Conservation (phyloP, 2,329 filamentous ascomycete genomes). For the Beauveria varroae region DNA sequence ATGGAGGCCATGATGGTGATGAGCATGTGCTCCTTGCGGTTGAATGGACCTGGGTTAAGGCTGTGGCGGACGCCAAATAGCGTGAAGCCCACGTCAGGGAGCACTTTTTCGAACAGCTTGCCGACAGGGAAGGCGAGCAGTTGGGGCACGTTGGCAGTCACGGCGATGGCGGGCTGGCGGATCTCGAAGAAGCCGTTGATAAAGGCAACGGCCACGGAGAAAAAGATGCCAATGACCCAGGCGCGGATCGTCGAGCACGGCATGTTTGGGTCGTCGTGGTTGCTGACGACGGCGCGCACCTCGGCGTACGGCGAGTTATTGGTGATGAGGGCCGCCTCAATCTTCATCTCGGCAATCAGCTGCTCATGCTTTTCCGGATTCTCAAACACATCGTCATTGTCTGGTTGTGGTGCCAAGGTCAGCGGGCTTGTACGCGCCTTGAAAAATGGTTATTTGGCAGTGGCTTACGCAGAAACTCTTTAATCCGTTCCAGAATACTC, state of each 20-base stretch:
- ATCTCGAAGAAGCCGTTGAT: constrained; percentile 31
- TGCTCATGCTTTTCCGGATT: constrained; percentile 31
- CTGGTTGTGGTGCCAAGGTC: neutral
- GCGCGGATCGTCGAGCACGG: constrained; percentile 29
- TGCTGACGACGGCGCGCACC: constrained; percentile 31
- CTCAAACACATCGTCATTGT: constrained; percentile 23
- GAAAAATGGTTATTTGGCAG: neutral
- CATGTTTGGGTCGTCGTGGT: constrained; percentile 27
- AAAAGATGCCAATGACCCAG: constrained; percentile 27
- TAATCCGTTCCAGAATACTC: constrained; percentile 17
- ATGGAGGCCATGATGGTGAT: constrained; percentile 53
- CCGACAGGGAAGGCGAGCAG: constrained; percentile 27
- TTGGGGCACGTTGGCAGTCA: constrained; percentile 28
- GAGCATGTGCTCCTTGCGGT: constrained; percentile 52
- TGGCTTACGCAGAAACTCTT: constrained; percentile 17
- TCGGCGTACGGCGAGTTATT: constrained; percentile 25
- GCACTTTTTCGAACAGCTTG: constrained; percentile 27
- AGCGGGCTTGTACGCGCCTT: no score
- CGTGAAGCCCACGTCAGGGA: constrained; percentile 38
- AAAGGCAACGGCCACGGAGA: constrained; percentile 22
- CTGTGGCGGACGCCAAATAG: constrained; percentile 33
- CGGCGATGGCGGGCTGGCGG: constrained; percentile 27
- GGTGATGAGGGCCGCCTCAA: constrained; percentile 23
- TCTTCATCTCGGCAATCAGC: constrained; percentile 24
- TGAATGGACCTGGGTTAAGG: constrained; percentile 47